Evolutionary conservation across 495 filamentous ascomycete genomes (phyloP), one percentile per base, ranked within the genome.

Genomic region (Talaromyces liani): DNA sequence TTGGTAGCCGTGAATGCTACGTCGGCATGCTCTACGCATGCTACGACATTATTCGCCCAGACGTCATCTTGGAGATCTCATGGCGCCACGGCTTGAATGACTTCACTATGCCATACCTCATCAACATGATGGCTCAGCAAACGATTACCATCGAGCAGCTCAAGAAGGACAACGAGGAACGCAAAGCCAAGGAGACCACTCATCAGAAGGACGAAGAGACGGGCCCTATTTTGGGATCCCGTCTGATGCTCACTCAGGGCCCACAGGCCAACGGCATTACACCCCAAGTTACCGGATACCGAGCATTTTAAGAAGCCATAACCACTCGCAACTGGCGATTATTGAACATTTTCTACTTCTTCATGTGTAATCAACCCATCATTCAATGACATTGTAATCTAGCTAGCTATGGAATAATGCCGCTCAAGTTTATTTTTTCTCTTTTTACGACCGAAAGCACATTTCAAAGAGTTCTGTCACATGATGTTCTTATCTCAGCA

Each of bases 91-190:
- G 92, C 60, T 87, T 99, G 39, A 86, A 88, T 65, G 95, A 99
- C 81, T 98, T 95, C 80, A 95, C 93, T 62, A 98, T 99, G 95
- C 95, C 95, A 16, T 99, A 92, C 81, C 95, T 99, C 92, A 98
- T 99, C 83, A 98, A 97, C 80, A 88, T 92, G 76, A 83, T 98
- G 68, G 88, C 86, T 75, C 91, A 96, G 74, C 93, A 97, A 75
- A 91, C 91, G 58, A 85, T 87, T 33, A 87, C 93, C 22, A 88
- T 99, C 66, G 87, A 91, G 65, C 75, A 77, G 62, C 84, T 99
- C 36, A 93, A 93, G 83, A 91, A 90, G 66, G 95, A 99, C 78
- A 98, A 98, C 72, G 95, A 99, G 73, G 92, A 95, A 72, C 91
- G 95, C 70, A 99, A 98, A 82, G 81, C 84, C 25, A 88, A 86